Conservation (phyloP, 2,329 filamentous ascomycete species). For the Colletotrichum lindemuthianum region DNA sequence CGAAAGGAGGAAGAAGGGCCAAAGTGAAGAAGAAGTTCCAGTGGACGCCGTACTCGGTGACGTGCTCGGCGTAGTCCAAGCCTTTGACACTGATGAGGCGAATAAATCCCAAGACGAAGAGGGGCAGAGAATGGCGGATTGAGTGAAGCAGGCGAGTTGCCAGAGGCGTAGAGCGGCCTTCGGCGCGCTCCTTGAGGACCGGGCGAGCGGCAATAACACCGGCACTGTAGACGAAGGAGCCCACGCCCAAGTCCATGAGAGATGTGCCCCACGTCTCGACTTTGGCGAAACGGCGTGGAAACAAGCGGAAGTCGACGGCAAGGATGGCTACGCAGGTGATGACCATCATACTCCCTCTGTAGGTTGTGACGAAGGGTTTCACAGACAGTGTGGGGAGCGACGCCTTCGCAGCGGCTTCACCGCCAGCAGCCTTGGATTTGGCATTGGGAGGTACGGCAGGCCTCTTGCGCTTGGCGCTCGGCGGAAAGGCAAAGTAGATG, state of each 20-base stretch:
- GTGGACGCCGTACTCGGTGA: conserved; percentile 96
- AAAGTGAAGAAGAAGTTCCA: conserved; percentile 99
- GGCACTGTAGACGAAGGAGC: conserved; percentile 95
- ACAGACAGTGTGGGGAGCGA: conserved; percentile 70
- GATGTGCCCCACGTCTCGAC: conserved; percentile 99
- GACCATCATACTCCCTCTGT: conserved; percentile 91
- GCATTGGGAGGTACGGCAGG: conserved; percentile 57
- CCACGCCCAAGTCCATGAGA: conserved; percentile 98
- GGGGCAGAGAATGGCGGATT: conserved; percentile 82
- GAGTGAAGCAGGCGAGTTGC: conserved; percentile 70
- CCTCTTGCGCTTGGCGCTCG: conserved; percentile 55
- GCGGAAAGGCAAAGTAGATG: conserved; percentile 62
- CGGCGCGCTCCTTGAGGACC: conserved; percentile 75
- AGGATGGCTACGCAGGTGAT: conserved; percentile 91
- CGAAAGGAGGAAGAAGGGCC: conserved; percentile 86
- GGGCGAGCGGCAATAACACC: conserved; percentile 90
- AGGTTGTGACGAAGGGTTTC: conserved; percentile 93
- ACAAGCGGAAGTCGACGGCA: conserved; percentile 95
- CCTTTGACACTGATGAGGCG: conserved; percentile 91
- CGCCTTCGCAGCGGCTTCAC: conserved; percentile 10
- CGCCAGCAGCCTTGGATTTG: conserved; percentile 47
- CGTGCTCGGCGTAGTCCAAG: conserved; percentile 95
- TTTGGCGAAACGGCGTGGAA: conserved; percentile 94
- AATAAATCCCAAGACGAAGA: conserved; percentile 82
- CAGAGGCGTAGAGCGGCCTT: conserved; percentile 60